phyloP scores from a whole-genome alignment of 1,284 basidiomycete genomes.

The Rhodotorula sp. region DNA sequence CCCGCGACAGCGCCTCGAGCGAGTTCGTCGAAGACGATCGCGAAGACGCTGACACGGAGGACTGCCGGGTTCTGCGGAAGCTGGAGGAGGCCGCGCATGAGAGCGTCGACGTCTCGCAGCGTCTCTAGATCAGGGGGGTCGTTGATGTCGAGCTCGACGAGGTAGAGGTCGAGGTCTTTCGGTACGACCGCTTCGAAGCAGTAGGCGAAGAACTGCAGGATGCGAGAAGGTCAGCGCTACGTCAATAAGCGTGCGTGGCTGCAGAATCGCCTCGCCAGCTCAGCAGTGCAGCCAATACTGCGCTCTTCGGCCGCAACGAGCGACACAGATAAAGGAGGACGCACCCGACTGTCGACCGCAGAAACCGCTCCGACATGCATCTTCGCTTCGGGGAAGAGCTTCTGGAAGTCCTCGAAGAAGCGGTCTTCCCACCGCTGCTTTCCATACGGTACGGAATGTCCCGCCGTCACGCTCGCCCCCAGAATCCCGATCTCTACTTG shows the following conservation, averaged over 20 bases:
- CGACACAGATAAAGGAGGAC: not conserved
- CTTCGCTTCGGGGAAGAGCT: conserved; percentile 21
- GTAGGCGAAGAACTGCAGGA: conserved; percentile 25
- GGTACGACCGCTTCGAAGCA: conserved; percentile 27
- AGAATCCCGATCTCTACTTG: conserved; percentile 32
- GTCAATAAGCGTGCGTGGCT: no score
- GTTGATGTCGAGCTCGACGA: conserved; percentile 32
- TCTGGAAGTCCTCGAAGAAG: conserved; percentile 20
- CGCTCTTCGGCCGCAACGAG: conserved; percentile 4
- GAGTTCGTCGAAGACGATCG: conserved; percentile 17
- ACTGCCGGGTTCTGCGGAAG: conserved; percentile 33
- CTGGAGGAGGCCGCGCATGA: conserved; percentile 27
- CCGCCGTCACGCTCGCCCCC: conserved; percentile 38
- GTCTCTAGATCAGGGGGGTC: conserved; percentile 1
- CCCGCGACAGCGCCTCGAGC: conserved; percentile 10
- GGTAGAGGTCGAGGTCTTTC: conserved; percentile 28
- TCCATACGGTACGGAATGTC: conserved; percentile 4
- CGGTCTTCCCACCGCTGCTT: conserved; percentile 22
- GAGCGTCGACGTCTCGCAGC: conserved; percentile 21
- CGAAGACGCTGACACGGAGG: conserved; percentile 10
- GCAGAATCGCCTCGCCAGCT: no score
- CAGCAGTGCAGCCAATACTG: not conserved
- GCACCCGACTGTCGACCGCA: conserved; percentile 15
- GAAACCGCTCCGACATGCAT: conserved; percentile 21
- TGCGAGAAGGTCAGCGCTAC: not conserved